phyloP scores from a whole-genome alignment of 148 eudicot species.

The Drosera capensis region DNA sequence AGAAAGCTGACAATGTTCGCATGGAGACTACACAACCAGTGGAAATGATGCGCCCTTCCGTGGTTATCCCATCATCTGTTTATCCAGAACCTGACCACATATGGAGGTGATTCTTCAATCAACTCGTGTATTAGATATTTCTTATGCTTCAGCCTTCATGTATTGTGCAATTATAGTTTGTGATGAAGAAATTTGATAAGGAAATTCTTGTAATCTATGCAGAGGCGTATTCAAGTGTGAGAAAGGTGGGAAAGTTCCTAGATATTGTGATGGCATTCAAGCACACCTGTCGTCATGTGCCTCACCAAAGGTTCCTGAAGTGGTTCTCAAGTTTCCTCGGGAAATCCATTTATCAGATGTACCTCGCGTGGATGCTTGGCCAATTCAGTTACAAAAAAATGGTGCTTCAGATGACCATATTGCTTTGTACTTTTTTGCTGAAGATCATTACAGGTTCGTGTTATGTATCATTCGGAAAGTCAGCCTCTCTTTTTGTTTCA shows the following conservation, averaged over 20 bases:
- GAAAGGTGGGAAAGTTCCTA: constrained; percentile 17
- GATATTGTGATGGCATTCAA: constrained; percentile 22
- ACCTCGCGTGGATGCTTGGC: constrained; percentile 57
- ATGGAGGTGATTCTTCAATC: constrained; percentile 24
- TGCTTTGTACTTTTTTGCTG: constrained; percentile 42
- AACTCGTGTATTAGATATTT: not conserved
- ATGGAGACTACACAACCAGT: constrained; percentile 2
- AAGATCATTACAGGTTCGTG: constrained; percentile 30
- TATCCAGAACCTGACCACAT: constrained; percentile 23
- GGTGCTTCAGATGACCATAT: constrained; percentile 48
- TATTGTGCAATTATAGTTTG: too few relatives aligned
- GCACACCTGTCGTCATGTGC: constrained; percentile 30
- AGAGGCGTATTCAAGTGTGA: constrained; percentile 28
- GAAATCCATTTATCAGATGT: constrained; percentile 43
- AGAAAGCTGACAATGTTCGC: constrained; percentile 2
- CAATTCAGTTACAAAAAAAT: constrained; percentile 40
- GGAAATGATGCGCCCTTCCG: not conserved
- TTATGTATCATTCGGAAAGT: not conserved
- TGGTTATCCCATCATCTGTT: constrained; percentile 3
- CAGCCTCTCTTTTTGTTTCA: not conserved
- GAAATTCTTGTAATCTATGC: constrained; percentile 1
- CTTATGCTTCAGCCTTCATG: too few relatives aligned
- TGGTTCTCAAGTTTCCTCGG: constrained; percentile 35
- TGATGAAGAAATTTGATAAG: constrained; percentile 2
- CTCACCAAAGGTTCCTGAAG: constrained; percentile 24